Percentiles rank a stretch among this genome's conserved stretches.
Conservation (phyloP, 176 grass and related monocot genomes). For the Bromus sterilis region DNA sequence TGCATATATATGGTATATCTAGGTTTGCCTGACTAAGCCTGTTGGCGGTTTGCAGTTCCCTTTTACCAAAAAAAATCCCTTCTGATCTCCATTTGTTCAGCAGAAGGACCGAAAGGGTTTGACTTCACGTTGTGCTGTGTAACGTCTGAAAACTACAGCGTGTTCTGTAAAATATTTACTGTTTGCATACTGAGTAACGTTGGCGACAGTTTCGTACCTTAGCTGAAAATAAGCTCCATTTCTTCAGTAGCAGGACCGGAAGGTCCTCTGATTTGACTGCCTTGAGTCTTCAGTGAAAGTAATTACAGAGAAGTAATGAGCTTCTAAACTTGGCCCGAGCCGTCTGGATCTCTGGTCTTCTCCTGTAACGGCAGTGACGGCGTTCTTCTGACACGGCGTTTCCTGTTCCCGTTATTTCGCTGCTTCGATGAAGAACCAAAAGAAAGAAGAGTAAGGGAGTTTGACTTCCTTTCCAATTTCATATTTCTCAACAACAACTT, state of each 20-base stretch:
- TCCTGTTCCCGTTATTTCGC: background rate
- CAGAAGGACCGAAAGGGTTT: background rate
- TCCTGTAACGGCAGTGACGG: background rate
- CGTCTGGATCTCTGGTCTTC: no score
- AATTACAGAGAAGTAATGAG: background rate
- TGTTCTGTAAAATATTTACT: background rate
- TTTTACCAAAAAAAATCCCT: background rate
- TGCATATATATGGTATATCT: slow-evolving; percentile 1
- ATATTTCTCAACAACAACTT: no score
- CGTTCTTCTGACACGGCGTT: background rate
- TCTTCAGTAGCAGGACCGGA: background rate
- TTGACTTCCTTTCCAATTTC: no score
- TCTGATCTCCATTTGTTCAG: background rate
- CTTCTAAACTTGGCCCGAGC: background rate
- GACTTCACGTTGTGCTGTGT: background rate
- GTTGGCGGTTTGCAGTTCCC: background rate
- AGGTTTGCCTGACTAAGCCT: background rate
- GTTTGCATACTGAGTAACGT: background rate
- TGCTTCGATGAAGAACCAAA: background rate
- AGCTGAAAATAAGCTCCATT: background rate
- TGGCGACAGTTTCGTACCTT: background rate
- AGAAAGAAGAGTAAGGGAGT: no score
- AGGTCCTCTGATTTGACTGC: background rate
- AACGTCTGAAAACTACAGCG: background rate
- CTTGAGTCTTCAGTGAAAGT: background rate